These are phyloP conservation scores for Arachnomyces sp. DNA, from an alignment of 2,329 filamentous ascomycete species.

Conservation along the genomic window DNA sequence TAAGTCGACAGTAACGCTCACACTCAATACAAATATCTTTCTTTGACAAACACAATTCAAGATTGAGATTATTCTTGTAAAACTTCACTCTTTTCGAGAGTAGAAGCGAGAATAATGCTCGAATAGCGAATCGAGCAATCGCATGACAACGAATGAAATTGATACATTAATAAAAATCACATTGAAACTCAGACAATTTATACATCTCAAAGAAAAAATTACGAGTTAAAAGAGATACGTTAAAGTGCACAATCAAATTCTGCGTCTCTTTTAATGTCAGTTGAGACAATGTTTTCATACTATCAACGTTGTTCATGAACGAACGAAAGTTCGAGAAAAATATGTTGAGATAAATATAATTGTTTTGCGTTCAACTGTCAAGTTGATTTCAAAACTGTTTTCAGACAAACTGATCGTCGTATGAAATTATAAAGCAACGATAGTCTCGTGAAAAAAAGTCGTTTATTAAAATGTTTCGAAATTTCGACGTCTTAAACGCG, in stretches of 20 bases:
- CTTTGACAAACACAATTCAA: background rate
- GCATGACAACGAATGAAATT: no score
- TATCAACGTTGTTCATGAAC: no score
- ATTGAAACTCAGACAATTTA: background rate
- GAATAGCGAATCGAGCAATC: no score
- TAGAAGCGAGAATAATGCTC: background rate
- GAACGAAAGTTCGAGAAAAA: no score
- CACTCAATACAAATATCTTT: background rate
- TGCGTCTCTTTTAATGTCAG: no score
- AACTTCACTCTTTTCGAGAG: background rate
- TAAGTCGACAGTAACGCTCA: background rate
- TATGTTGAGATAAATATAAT: no score
- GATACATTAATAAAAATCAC: background rate
- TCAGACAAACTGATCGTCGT: no score
- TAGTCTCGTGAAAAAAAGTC: background rate
- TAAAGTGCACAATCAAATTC: no score
- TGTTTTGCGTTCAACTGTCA: no score
- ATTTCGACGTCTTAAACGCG: background rate
- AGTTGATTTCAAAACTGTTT: no score
- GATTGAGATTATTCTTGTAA: constrained; percentile 1
- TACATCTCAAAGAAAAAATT: background rate
- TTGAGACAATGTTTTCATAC: no score
- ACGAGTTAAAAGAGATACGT: background rate
- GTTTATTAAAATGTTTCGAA: background rate
- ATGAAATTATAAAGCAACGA: background rate